A percentile compares a stretch with the other conserved stretches of the same genome.
Evolutionary conservation across 345 rosid genomes (phyloP).

Genomic region (Eutrema heterophyllum): DNA sequence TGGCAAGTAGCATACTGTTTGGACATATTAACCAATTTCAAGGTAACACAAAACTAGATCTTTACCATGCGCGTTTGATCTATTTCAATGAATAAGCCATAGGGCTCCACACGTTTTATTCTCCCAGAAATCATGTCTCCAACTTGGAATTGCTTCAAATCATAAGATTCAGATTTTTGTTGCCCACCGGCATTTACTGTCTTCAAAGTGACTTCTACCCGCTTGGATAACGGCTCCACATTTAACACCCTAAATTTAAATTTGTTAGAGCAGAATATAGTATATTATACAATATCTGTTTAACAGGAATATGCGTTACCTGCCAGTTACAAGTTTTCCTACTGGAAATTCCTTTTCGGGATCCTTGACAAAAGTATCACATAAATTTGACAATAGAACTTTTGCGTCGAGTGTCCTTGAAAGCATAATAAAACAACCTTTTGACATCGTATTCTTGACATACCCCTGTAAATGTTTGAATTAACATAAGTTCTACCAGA

Average conservation of each 20-base stretch:
- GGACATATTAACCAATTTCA: neutral
- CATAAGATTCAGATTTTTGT: constrained; percentile 45
- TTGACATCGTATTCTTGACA: constrained; percentile 73
- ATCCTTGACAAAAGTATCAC: constrained; percentile 61
- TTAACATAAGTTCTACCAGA: constrained; percentile 6
- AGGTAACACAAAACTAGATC: constrained; percentile 12
- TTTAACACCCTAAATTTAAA: constrained; percentile 57
- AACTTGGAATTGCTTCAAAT: constrained; percentile 48
- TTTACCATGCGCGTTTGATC: constrained; percentile 68
- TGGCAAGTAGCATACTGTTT: neutral
- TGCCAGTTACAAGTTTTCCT: constrained; percentile 83
- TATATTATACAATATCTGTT: neutral
- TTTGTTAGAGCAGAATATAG: constrained; percentile 24
- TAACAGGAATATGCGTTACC: constrained; percentile 39
- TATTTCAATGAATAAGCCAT: constrained; percentile 70
- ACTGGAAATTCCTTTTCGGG: constrained; percentile 81
- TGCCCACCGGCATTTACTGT: constrained; percentile 35
- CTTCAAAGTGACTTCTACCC: constrained; percentile 87
- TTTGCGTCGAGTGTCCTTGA: constrained; percentile 87
- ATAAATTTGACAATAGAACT: constrained; percentile 69
- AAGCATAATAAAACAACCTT: constrained; percentile 83
- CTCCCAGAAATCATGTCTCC: constrained; percentile 63
- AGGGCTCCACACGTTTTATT: constrained; percentile 76
- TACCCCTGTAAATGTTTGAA: constrained; percentile 58
- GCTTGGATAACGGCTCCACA: constrained; percentile 76